These are phyloP conservation scores for Eucalyptus microcorys DNA, from an alignment of 345 rosid genomes.

Conservation along the genomic window DNA sequence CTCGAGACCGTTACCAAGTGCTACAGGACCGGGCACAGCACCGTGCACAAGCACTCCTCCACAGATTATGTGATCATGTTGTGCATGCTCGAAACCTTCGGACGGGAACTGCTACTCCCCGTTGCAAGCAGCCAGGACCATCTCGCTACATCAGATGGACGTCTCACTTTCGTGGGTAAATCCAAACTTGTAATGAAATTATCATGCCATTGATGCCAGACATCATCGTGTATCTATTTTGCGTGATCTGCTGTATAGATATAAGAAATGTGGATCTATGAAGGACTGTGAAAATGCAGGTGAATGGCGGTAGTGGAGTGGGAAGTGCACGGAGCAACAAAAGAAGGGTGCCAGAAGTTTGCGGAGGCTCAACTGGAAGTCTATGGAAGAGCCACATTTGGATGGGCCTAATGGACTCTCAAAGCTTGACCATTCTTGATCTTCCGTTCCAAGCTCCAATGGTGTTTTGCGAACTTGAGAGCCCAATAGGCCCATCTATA, in stretches of 20 bases:
- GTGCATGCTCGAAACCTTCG: constrained; percentile 14
- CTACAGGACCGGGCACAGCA: too few species aligned
- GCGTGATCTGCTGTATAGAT: neutral
- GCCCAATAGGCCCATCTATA: neutral
- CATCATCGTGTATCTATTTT: neutral
- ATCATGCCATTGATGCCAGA: neutral
- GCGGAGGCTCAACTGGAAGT: constrained; percentile 26
- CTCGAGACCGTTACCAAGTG: too few species aligned
- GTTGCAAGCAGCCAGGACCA: constrained; percentile 15
- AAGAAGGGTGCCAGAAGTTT: constrained; percentile 36
- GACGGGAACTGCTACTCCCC: constrained; percentile 30
- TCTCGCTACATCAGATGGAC: constrained; percentile 28
- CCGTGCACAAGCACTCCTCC: constrained; percentile 29
- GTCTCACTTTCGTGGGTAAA: constrained; percentile 45
- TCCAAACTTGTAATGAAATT: neutral
- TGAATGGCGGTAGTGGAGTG: constrained; percentile 65
- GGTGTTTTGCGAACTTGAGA: neutral
- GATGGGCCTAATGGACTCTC: constrained; percentile 61
- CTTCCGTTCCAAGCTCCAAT: too few species aligned
- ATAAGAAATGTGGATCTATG: neutral
- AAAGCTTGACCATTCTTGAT: neutral
- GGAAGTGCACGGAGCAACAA: constrained; percentile 17
- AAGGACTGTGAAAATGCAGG: constrained; percentile 20
- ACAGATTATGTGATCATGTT: constrained; percentile 38
- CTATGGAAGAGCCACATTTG: constrained; percentile 40